Base-by-base conservation (phyloP, 495 filamentous ascomycete species). In the Niebla homalea region DNA sequence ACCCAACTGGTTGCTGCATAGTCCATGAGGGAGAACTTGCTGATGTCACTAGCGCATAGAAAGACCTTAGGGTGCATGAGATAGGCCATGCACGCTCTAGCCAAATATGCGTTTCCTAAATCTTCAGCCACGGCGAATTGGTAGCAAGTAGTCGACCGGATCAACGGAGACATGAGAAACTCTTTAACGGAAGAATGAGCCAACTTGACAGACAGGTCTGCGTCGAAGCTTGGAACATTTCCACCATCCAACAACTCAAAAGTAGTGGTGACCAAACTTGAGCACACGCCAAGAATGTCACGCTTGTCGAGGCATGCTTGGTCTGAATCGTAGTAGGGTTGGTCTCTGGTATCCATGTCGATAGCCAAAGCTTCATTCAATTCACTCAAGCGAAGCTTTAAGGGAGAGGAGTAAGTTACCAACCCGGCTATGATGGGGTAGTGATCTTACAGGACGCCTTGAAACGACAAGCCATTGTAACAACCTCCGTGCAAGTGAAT, bases 1-100 rank as follows among this genome's bases (percentile, higher is more conserved):
- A 51, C 41, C 48, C 48, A 51, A 21, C 19, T 32, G 3, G 25
- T 20, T 35, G 48, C 48, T 21, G 48, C 48, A 44, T 51, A 51
- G 25, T 42, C 22, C 11, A 29, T 21, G 6, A 51, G 19, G 40
- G 48, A 19, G 2, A 16, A 42, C 10, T 43, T 10, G 19, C 20
- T 20, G 7, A 43, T 32, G 7, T 51, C 26, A n/a, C 16, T 35
- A n/a, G 36, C 37, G 11, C 39, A 25, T 16, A 32, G 2, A 7
- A 51, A 12, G 4, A 35, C 21, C 23, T 23, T 7, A 15, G 8
- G 3, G 42, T 45, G 26, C 42, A 7, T 45, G 42, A 45, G 26
- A 25, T 25, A 20, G 18, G 20, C 42, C 15, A 45, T n/a, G 42
- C 26, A 45, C 6, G 42, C 42, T 32, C 29, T 32, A 32, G 29